phyloP scores from a whole-genome alignment of 345 rosid species.

The Gossypium stocksii region DNA sequence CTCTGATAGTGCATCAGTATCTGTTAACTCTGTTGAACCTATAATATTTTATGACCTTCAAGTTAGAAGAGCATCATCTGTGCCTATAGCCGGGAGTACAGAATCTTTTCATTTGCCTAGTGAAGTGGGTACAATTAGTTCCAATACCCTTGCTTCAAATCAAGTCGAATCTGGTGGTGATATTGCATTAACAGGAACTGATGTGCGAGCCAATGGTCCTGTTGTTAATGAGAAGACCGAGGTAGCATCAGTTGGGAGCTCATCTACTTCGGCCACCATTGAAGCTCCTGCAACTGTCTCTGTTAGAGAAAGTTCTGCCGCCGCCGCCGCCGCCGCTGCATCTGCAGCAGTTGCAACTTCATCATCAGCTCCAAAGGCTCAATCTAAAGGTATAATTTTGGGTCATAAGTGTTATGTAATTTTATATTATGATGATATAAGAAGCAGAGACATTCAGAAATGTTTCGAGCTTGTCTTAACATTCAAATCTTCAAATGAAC shows the following conservation, averaged over 20 bases:
- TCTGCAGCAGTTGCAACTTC: conserved; percentile 26
- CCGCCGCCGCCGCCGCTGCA: conserved; percentile 29
- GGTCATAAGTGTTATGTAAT: not conserved
- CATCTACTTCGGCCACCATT: conserved; percentile 32
- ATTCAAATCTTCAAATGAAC: not conserved
- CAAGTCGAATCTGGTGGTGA: conserved; percentile 25
- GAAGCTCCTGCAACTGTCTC: conserved; percentile 31
- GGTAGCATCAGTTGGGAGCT: conserved; percentile 26
- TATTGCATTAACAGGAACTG: conserved; percentile 26
- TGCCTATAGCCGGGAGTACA: conserved; percentile 32
- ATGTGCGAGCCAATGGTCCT: conserved; percentile 25
- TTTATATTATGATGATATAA: not conserved
- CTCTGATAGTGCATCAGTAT: conserved; percentile 43
- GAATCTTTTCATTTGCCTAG: conserved; percentile 40
- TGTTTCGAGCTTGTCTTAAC: not conserved
- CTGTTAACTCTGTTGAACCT: conserved; percentile 43
- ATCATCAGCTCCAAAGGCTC: conserved; percentile 43
- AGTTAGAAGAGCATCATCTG: conserved; percentile 41
- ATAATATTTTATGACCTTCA: conserved; percentile 54
- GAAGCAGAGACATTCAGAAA: not conserved
- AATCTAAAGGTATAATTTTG: conserved; percentile 62
- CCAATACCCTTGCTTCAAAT: conserved; percentile 25
- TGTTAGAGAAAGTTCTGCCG: conserved; percentile 23
- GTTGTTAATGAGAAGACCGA: conserved; percentile 26
- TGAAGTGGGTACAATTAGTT: conserved; percentile 36